Conservation (phyloP, 441 rosid genomes). For the Croton laevigatus region DNA sequence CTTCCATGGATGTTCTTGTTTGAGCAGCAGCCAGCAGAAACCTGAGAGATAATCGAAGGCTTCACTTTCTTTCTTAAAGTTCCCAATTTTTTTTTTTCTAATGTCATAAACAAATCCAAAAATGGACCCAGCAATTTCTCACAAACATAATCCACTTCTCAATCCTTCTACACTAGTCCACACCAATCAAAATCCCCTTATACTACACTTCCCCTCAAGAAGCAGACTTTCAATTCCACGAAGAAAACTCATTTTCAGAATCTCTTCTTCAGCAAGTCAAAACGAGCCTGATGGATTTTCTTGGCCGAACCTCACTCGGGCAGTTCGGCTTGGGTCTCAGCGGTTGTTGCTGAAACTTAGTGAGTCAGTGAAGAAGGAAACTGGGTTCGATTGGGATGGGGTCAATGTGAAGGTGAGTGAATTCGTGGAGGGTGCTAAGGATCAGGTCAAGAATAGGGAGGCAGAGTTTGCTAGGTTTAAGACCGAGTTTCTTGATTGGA, state of each 20-base stretch:
- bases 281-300: slow-evolving; percentile 53
- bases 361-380: slow-evolving; percentile 65
- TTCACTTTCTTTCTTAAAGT: not conserved
- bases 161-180: slow-evolving; percentile 29
- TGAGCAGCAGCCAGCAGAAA: not conserved
- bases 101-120: not conserved
- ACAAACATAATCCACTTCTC: slow-evolving; percentile 44
- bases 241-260: slow-evolving; percentile 33
- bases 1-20: slow-evolving; percentile 2
- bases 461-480: slow-evolving; percentile 44
- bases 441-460: slow-evolving; percentile 36
- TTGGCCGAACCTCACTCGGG: slow-evolving; percentile 49
- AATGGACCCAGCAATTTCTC: slow-evolving; percentile 27
- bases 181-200: slow-evolving; percentile 23
- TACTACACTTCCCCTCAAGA: slow-evolving; percentile 33
- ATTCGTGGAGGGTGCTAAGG: slow-evolving; percentile 38
- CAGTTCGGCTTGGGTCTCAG: slow-evolving; percentile 51
- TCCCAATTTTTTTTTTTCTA: not conserved
- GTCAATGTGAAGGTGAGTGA: slow-evolving; percentile 44
- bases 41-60: too few species aligned
- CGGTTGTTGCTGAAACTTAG: slow-evolving; percentile 55
- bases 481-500: slow-evolving; percentile 71
- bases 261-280: slow-evolving; percentile 43
- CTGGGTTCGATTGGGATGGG: slow-evolving; percentile 57
- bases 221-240: slow-evolving; percentile 30